These are phyloP conservation scores for Coniella vitis DNA, from an alignment of 2,329 filamentous ascomycete genomes.

Conservation along the genomic window DNA sequence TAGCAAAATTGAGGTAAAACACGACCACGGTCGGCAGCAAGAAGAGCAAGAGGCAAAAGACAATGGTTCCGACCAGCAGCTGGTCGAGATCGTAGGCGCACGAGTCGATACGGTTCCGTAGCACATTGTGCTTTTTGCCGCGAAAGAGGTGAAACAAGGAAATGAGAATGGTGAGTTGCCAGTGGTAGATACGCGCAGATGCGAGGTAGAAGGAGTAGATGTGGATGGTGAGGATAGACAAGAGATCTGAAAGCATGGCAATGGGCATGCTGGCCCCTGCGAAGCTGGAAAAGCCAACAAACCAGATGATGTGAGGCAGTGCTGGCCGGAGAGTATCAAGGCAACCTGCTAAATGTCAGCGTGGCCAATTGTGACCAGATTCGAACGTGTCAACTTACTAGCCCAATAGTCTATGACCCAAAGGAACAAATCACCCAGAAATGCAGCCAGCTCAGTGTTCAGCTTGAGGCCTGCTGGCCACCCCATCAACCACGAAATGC, in stretches of 20 bases:
- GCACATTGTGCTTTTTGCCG: conserved; percentile 94
- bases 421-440: conserved; percentile 88
- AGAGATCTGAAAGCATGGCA: conserved; percentile 85
- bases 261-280: conserved; percentile 96
- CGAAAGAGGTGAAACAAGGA: conserved; percentile 98
- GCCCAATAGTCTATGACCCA: conserved; percentile 99
- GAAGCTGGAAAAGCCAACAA: conserved; percentile 92
- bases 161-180: conserved; percentile 94
- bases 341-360: conserved; percentile 46
- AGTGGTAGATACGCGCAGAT: conserved; percentile 94
- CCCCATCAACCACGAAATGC: conserved; percentile 92
- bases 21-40: conserved; percentile 90
- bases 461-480: conserved; percentile 93
- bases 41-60: conserved; percentile 94
- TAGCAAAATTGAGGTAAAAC: conserved; percentile 94
- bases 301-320: conserved; percentile 80
- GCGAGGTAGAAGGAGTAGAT: conserved; percentile 98
- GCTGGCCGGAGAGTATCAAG: conserved; percentile 71
- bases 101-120: conserved; percentile 95
- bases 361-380: not conserved
- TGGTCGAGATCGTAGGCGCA: conserved; percentile 99
- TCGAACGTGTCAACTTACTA: conserved; percentile 43
- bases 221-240: conserved; percentile 86
- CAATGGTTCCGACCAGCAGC: conserved; percentile 87
- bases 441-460: conserved; percentile 88